Conservation (phyloP, 768 basidiomycete species). For the Auriscalpium orientale region DNA sequence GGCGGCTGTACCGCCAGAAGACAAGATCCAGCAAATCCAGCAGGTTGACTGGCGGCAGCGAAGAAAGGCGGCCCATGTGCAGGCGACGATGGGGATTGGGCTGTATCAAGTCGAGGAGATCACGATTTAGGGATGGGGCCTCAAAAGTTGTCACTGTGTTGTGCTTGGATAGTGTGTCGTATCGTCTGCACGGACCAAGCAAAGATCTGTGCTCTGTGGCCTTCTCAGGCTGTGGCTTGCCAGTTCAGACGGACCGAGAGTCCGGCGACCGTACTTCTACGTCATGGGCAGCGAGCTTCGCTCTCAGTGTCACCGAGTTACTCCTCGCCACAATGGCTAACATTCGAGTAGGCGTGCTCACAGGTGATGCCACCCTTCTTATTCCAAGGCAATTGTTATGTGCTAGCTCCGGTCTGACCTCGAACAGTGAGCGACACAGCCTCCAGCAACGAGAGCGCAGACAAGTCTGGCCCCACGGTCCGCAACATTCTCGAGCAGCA, state of each 20-base stretch:
- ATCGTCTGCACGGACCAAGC: conserved; percentile 21
- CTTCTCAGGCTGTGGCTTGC: too few relatives aligned
- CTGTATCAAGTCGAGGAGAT: conserved; percentile 71
- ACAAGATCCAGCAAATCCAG: conserved; percentile 9
- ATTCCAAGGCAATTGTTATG: not conserved
- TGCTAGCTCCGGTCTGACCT: not conserved
- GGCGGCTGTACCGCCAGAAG: conserved; percentile 21
- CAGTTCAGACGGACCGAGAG: too few relatives aligned
- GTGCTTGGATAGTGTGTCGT: conserved; percentile 1
- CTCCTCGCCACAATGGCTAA: not conserved
- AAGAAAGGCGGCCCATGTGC: conserved; percentile 46
- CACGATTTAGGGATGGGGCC: conserved; percentile 37
- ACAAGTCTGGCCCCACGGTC: conserved; percentile 63
- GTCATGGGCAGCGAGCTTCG: conserved; percentile 15
- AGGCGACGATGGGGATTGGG: conserved; percentile 46
- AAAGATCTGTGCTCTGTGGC: too few relatives aligned
- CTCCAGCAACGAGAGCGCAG: conserved; percentile 36
- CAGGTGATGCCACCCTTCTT: conserved; percentile 8
- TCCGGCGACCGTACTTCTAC: too few relatives aligned
- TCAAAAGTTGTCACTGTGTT: not conserved
- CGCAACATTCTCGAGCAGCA: conserved; percentile 37
- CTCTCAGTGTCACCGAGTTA: not conserved
- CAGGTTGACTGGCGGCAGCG: conserved; percentile 27
- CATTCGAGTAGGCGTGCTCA: conserved; percentile 20
- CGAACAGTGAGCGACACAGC: conserved; percentile 67